These are phyloP conservation scores for Aureobasidium sp. DNA, from an alignment of 2,329 filamentous ascomycete species.

Conservation along the genomic window DNA sequence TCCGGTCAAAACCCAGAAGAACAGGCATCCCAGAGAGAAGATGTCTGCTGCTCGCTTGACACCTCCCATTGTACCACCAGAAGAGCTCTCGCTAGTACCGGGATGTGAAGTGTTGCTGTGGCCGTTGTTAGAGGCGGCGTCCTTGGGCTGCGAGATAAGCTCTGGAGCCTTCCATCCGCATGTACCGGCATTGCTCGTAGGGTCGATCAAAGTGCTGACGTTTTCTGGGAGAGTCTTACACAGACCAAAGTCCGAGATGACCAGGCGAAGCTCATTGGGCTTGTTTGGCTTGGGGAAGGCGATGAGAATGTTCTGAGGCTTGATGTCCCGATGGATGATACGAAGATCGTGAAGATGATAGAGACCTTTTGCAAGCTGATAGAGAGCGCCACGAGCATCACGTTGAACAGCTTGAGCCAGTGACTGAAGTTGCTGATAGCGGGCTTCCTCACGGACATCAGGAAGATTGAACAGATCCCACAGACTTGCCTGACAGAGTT, in stretches of 20 bases:
- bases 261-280: conserved; percentile 38
- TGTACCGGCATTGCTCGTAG: conserved; percentile 88
- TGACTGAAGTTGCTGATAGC: conserved; percentile 34
- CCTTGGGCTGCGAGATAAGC: conserved; percentile 57
- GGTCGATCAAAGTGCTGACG: conserved; percentile 89
- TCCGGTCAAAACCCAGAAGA: conserved; percentile 95
- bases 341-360: conserved; percentile 82
- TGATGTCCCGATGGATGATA: conserved; percentile 94
- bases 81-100: conserved; percentile 53
- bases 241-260: conserved; percentile 95
- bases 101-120: conserved; percentile 37
- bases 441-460: conserved; percentile 33
- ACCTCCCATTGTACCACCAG: conserved; percentile 44
- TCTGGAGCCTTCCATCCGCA: conserved; percentile 96
- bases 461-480: conserved; percentile 81
- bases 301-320: conserved; percentile 95
- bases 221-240: conserved; percentile 95
- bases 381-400: conserved; percentile 71
- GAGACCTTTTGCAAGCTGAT: conserved; percentile 84
- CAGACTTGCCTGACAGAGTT: conserved; percentile 86
- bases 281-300: conserved; percentile 55
- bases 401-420: conserved; percentile 65
- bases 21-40: conserved; percentile 94
- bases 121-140: conserved; percentile 36
- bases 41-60: conserved; percentile 96